Evolutionary conservation across 345 rosid genomes (phyloP).

Genomic region (Brassica incana): DNA sequence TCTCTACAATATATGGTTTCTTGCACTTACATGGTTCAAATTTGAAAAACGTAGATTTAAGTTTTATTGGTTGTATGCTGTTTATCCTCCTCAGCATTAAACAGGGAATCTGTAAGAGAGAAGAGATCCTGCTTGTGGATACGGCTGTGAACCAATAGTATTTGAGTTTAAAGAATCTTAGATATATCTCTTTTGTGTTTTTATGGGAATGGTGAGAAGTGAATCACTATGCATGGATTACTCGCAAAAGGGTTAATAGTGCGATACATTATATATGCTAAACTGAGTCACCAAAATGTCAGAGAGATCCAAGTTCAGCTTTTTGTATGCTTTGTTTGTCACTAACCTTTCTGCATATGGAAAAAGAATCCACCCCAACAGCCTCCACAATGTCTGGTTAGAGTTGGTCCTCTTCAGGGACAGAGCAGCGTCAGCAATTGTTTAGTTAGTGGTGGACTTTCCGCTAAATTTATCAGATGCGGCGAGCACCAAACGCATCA

Average conservation of each 20-base stretch:
- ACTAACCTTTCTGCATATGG: slow-evolving; percentile 36
- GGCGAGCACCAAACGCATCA: slow-evolving; percentile 46
- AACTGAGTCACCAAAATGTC: slow-evolving; percentile 33
- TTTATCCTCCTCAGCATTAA: background rate
- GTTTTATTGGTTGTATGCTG: slow-evolving; percentile 8
- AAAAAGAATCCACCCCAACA: slow-evolving; percentile 33
- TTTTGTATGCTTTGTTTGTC: slow-evolving; percentile 31
- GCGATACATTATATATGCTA: slow-evolving; percentile 35
- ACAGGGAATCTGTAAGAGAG: slow-evolving; percentile 23
- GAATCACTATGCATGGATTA: slow-evolving; percentile 41
- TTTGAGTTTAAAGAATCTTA: slow-evolving; percentile 16
- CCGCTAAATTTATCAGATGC: slow-evolving; percentile 33
- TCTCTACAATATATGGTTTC: slow-evolving; percentile 2
- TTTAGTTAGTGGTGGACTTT: slow-evolving; percentile 37
- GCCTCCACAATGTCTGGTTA: slow-evolving; percentile 41
- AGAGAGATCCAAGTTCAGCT: slow-evolving; percentile 19
- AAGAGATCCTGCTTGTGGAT: slow-evolving; percentile 33
- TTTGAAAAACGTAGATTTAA: background rate
- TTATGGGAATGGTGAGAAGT: slow-evolving; percentile 35
- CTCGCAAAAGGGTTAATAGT: slow-evolving; percentile 33
- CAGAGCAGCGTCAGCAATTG: slow-evolving; percentile 39
- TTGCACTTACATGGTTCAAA: slow-evolving; percentile 4
- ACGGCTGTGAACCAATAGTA: slow-evolving; percentile 32
- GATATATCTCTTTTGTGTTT: slow-evolving; percentile 15
- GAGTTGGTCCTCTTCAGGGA: slow-evolving; percentile 33